Evolutionary conservation across 2,329 filamentous ascomycete species (phyloP), one percentile per base, ranked within the genome.

Genomic region (Escovopsis sp.): DNA sequence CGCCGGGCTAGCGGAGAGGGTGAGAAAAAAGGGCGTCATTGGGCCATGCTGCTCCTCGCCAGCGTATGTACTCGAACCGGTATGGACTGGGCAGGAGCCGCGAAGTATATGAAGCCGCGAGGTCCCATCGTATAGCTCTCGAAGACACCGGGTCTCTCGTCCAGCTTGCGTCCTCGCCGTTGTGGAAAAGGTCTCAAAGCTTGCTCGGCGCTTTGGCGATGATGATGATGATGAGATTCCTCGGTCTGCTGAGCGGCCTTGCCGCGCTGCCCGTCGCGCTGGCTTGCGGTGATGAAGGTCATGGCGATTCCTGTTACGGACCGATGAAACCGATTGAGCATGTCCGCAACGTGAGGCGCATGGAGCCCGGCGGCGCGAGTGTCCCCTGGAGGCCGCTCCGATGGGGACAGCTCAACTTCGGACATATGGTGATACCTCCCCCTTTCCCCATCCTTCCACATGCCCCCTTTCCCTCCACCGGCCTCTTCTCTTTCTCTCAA

Each of bases 341-440:
- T 42, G 61, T 66, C 37, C 60, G 63, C 31, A 55, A 62, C 38
- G 62, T 63, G 39, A 63, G 63, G 47, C 58, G 64, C 29, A 66
- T 66, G 49, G 63, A 68, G 42, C 62, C 63, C 0, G 62, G 58
- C 14, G 61, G 61, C 1, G 50, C 52, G 17, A 54, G 59, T 29
- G 62, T 63, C 18, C 63, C 64, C 27, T 62, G 54, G 25, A 54
- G 50, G 4, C 52, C 56, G 30, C 55, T 76, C 7, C 67, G 71
- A 58, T 77, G 72, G 73, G 72, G 72, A 3, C 68, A 77, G 48
- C 52, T 77, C 44, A 77, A 77, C 45, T 71, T 70, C 37, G 40
- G 77, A 17, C 72, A 76, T 43, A 76, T 70, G 2, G 58, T n/a
- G n/a, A n/a, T 62, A 45, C 23, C 37, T 19, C 8, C 10, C 18